phyloP scores from a whole-genome alignment of 1,284 basidiomycete species.

The Acaromyces ingoldii region DNA sequence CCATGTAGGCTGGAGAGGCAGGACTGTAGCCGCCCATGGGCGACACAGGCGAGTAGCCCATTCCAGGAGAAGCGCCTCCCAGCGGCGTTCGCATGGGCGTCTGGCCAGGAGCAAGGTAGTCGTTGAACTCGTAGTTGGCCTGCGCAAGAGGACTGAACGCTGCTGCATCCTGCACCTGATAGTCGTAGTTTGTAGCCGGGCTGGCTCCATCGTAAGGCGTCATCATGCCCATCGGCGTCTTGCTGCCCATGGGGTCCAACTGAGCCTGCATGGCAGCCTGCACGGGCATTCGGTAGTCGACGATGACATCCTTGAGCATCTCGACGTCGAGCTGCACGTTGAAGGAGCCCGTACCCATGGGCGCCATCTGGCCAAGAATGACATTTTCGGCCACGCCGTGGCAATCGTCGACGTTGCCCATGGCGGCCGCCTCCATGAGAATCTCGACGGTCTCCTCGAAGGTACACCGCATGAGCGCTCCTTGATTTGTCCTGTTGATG shows the following conservation, averaged over 20 bases:
- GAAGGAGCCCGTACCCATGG: slow-evolving; percentile 65
- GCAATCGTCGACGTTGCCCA: slow-evolving; percentile 96
- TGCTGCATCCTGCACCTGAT: slow-evolving; percentile 67
- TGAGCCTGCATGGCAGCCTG: slow-evolving; percentile 17
- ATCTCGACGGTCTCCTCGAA: slow-evolving; percentile 99
- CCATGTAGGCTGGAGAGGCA: slow-evolving; percentile 40
- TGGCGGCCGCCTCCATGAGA: slow-evolving; percentile 94
- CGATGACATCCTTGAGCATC: slow-evolving; percentile 97
- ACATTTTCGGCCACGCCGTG: slow-evolving; percentile 98
- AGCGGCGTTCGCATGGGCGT: slow-evolving; percentile 61
- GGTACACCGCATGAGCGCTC: slow-evolving; percentile 91
- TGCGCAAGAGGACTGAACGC: slow-evolving; percentile 91
- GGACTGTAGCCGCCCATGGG: slow-evolving; percentile 37
- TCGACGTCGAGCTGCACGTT: slow-evolving; percentile 94
- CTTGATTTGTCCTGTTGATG: slow-evolving; percentile 76
- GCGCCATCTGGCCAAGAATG: slow-evolving; percentile 96
- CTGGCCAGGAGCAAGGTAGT: slow-evolving; percentile 66
- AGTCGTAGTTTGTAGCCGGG: slow-evolving; percentile 56
- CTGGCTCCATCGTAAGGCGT: slow-evolving; percentile 65
- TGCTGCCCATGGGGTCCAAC: slow-evolving; percentile 37
- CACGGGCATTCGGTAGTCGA: slow-evolving; percentile 82
- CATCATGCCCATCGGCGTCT: slow-evolving; percentile 47
- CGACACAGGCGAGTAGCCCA: slow-evolving; percentile 24
- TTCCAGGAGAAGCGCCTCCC: slow-evolving; percentile 40
- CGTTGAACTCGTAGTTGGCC: slow-evolving; percentile 68